phyloP scores from a whole-genome alignment of 2,329 filamentous ascomycete genomes.

The Neodidymelliopsis sp. region DNA sequence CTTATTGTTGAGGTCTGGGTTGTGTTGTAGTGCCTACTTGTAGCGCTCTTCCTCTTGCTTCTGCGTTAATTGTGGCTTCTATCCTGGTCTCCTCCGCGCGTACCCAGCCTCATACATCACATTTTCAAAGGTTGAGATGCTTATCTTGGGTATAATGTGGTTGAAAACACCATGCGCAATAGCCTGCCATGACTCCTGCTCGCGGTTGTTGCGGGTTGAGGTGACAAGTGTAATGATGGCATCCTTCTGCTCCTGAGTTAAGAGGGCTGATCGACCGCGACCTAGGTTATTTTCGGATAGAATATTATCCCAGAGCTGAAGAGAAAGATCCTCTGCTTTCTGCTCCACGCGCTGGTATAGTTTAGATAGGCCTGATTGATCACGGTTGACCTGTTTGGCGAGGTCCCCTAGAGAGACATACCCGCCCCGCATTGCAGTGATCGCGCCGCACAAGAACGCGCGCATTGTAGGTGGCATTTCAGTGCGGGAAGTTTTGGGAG shows the following conservation, averaged over 20 bases:
- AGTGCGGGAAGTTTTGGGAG: not conserved
- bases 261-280: not conserved
- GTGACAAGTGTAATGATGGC: not conserved
- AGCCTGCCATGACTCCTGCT: slow-evolving; percentile 13
- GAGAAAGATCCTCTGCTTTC: not conserved
- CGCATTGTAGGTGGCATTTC: not conserved
- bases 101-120: slow-evolving; percentile 13
- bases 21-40: not conserved
- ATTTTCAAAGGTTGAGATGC: slow-evolving; percentile 10
- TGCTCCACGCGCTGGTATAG: not conserved
- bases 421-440: not conserved
- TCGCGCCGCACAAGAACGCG: not conserved
- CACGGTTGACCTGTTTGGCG: not conserved
- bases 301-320: not conserved
- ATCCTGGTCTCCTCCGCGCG: not conserved
- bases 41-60: not conserved
- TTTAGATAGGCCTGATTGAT: not conserved
- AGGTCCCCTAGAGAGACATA: not conserved
- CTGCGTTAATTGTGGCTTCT: not conserved
- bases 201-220: not conserved
- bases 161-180: slow-evolving; percentile 2
- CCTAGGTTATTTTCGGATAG: not conserved
- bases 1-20: not conserved
- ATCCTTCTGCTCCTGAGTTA: not conserved
- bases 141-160: slow-evolving; percentile 5